A percentile compares a stretch with the other conserved stretches of the same genome.
Evolutionary conservation across 768 basidiomycete genomes (phyloP).

Genomic region (Boletus insuetus): DNA sequence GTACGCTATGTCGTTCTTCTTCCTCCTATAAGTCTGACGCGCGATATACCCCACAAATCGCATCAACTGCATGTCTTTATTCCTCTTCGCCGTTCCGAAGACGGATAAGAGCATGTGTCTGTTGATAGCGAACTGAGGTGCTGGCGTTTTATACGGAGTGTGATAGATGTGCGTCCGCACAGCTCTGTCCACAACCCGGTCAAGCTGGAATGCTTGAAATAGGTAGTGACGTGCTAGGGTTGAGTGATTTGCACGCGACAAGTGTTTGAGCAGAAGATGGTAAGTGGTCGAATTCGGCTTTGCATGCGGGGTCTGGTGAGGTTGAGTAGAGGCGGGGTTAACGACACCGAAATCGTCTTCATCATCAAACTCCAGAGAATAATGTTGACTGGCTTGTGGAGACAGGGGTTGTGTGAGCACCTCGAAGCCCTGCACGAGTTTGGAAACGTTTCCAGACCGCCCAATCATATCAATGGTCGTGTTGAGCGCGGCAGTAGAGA

Average conservation of each 20-base stretch:
- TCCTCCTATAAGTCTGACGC: conserved; percentile 44
- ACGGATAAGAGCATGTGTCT: conserved; percentile 55
- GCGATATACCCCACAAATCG: conserved; percentile 55
- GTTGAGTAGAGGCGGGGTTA: conserved; percentile 36
- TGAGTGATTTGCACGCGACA: conserved; percentile 46
- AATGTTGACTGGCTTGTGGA: conserved; percentile 40
- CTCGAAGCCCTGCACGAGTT: conserved; percentile 74
- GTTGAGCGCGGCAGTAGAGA: conserved; percentile 68
- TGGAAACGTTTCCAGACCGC: conserved; percentile 54
- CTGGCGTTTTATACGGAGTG: conserved; percentile 32
- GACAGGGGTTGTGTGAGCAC: conserved; percentile 73
- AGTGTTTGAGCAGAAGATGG: conserved; percentile 55
- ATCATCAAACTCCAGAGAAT: conserved; percentile 60
- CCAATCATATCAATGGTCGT: conserved; percentile 72
- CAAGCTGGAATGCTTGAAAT: conserved; percentile 47
- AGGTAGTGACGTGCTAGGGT: conserved; percentile 67
- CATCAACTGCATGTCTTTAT: conserved; percentile 58
- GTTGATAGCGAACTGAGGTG: conserved; percentile 57
- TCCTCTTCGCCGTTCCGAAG: conserved; percentile 54
- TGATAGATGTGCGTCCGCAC: conserved; percentile 35
- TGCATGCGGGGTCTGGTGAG: conserved; percentile 41
- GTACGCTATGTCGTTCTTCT: conserved; percentile 45
- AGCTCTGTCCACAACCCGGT: conserved; percentile 34
- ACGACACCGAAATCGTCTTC: conserved; percentile 53
- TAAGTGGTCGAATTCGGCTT: conserved; percentile 68